Base-by-base conservation (phyloP, 306 rosid species). In the Malus sylvestris region DNA sequence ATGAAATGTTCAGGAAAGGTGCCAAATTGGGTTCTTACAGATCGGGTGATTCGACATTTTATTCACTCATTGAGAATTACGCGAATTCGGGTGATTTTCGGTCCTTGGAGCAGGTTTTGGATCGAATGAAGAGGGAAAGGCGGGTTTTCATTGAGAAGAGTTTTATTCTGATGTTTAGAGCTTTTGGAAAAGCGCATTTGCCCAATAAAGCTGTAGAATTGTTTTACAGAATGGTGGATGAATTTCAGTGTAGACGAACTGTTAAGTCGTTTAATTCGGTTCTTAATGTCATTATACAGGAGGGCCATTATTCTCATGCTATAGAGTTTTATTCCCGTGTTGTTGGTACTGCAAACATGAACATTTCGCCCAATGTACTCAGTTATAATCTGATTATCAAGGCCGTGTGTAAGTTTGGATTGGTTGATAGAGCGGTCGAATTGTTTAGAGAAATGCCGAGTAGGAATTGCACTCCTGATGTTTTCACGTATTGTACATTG, bases 191-290 rank as follows among this genome's bases (percentile, higher is more conserved):
- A 89, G 95, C 93, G 1, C 96, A 88, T 88, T 86, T 89, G 5
- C 92, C 92, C 35, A 80, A 84, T 58, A 82, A 92, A 78, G 97
- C 98, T 55, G 84, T 89, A 42, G 82, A 87, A 57, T 84, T 95
- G 83, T 95, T 92, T 76, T 78, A 86, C 40, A 92, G 89, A 85
- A 95, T 95, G 98, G 76, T 58, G 65, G 65, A n/a, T 76, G 95
- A 92, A 38, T 92, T 92, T 84, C 93, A 72, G 35, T 95, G 93
- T 69, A 90, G 79, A 81, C 90, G 84, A 78, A 92, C 93, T 32
- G 91, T 92, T 33, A 88, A 82, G 70, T 92, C 98, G 0, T 89
- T 95, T 62, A 95, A 95, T 81, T 92, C 97, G 25, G 98, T 95
- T 81, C 97, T 95, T 71, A 95, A 90, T 83, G 92, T 95, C 67